A percentile compares a stretch with the other conserved stretches of the same genome.
These are phyloP conservation scores for Phytophthora quininea DNA, from an alignment of 352 stramenopile species.

Conservation along the genomic window DNA sequence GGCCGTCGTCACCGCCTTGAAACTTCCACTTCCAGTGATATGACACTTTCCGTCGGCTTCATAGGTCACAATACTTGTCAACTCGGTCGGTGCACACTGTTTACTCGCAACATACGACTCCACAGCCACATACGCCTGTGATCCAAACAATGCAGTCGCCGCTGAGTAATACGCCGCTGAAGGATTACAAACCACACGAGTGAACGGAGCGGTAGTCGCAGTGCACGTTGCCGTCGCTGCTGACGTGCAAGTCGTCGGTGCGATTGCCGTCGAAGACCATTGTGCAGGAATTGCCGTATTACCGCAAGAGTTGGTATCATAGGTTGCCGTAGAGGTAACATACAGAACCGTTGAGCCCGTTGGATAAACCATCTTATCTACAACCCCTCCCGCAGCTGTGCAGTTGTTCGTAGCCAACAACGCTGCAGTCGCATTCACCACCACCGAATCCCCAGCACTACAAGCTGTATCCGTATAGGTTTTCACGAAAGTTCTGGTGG, in stretches of 20 bases:
- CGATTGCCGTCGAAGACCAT: background rate
- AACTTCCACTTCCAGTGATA: constrained; percentile 1
- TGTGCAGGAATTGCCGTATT: background rate
- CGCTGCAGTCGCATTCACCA: too few relatives aligned
- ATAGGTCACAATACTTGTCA: too few relatives aligned
- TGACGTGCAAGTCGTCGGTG: background rate
- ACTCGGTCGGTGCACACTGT: too few relatives aligned
- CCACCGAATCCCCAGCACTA: background rate
- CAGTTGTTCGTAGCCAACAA: too few relatives aligned
- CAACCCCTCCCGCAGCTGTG: too few relatives aligned
- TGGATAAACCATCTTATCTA: too few relatives aligned
- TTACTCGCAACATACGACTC: too few relatives aligned
- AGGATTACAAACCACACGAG: too few relatives aligned
- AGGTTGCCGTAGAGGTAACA: background rate
- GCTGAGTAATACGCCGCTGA: too few relatives aligned
- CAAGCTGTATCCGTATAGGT: constrained; percentile 2
- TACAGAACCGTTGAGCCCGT: too few relatives aligned
- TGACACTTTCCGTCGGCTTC: too few relatives aligned
- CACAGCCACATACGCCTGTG: background rate
- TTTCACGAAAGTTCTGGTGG: background rate
- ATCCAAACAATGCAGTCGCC: background rate
- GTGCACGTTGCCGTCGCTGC: background rate
- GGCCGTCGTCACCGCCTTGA: background rate
- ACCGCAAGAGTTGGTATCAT: background rate
- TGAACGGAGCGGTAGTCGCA: background rate